Conservation (phyloP, 169 alveolate species). For the Eimeria necatrix region DNA sequence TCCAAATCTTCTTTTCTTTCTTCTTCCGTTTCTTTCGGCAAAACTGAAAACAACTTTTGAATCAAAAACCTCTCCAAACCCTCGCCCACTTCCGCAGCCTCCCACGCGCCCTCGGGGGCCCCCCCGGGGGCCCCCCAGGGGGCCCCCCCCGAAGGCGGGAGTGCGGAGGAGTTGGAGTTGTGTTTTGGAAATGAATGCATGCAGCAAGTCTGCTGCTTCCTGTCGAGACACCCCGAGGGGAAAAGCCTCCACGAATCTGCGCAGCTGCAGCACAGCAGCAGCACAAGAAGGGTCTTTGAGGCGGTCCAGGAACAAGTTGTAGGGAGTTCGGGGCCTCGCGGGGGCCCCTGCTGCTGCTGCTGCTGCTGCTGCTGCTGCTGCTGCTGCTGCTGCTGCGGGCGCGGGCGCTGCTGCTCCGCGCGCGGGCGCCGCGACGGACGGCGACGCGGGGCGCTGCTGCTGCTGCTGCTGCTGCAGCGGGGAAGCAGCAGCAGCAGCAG, state of each 20-base stretch:
- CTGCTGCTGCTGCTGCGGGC: constrained; percentile 17
- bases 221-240: constrained; percentile 9
- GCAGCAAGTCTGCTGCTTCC: constrained; percentile 70
- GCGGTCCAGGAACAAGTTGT: constrained; percentile 72
- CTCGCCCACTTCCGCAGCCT: constrained; percentile 71
- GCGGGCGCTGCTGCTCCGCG: not conserved
- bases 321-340: constrained; percentile 77
- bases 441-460: not conserved
- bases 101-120: constrained; percentile 5
- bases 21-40: constrained; percentile 38
- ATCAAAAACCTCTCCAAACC: constrained; percentile 68
- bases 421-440: not conserved
- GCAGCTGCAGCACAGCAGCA: constrained; percentile 46
- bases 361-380: not conserved
- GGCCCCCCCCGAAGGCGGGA: constrained; percentile 1
- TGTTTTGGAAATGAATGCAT: constrained; percentile 31
- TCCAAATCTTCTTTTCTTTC: not conserved
- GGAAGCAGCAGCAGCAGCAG: not conserved
- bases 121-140: not conserved
- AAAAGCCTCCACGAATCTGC: constrained; percentile 74
- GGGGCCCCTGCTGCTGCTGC: not conserved
- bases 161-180: constrained; percentile 59
- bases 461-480: not conserved
- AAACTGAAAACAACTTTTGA: constrained; percentile 64
- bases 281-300: constrained; percentile 77